phyloP scores from a whole-genome alignment of 108 stramenopile species.

The Aurantiochytrium sp. region DNA sequence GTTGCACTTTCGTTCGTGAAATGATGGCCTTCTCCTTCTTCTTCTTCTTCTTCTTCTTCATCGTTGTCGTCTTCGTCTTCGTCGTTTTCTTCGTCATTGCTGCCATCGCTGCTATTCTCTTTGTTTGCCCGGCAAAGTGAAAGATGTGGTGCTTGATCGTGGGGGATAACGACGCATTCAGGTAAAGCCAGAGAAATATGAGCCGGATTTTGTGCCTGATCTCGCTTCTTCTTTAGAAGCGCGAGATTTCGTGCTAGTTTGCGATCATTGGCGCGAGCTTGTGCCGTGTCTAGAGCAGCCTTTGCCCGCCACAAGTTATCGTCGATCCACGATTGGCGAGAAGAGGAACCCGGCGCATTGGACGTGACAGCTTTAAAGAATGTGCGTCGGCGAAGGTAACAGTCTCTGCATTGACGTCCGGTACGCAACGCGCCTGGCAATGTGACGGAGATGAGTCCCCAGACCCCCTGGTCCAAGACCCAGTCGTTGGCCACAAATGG shows the following conservation, averaged over 20 bases:
- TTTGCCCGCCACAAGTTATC: neutral
- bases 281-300: neutral
- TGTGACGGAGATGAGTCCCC: neutral
- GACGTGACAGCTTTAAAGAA: neutral
- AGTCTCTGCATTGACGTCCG: slow-evolving; percentile 1
- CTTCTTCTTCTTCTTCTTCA: no score
- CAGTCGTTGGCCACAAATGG: neutral
- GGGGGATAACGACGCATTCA: no score
- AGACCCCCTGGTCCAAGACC: neutral
- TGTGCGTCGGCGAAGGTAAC: neutral
- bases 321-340: neutral
- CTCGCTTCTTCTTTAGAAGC: no score
- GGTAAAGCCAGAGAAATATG: no score
- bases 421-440: neutral
- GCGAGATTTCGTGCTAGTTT: neutral
- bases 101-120: no score
- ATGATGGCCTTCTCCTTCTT: no score
- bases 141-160: no score
- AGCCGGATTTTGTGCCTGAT: no score
- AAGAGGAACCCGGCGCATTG: neutral
- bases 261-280: neutral
- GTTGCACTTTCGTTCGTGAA: no score
- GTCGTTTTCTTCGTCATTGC: no score
- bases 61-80: no score
- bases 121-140: no score